Base-by-base conservation (phyloP, 202 grass and related monocot genomes). In the Eragrostis tef region DNA sequence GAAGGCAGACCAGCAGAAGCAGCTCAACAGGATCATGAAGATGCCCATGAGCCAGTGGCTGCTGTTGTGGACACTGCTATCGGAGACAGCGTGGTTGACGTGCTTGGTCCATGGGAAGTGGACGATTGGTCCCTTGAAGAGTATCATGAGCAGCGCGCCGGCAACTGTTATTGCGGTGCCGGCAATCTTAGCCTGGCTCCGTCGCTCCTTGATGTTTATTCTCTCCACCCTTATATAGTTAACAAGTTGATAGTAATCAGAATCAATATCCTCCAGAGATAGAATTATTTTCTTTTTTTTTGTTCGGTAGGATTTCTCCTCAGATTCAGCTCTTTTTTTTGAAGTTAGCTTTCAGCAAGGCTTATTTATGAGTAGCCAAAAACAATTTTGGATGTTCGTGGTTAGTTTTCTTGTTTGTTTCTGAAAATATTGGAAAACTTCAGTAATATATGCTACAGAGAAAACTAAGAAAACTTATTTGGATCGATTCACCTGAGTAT, bases 1-100 rank as follows among this genome's bases (percentile, higher is more conserved):
- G 86, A 97, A 97, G 45, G 67, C 75, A 12, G 94, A 90, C 92
- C 94, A 97, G 67, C 88, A 89, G 68, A 94, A 92, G 88, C 86
- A 92, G 71, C 94, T 92, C 41, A 87, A 69, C 45, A 97, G 5
- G 15, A 97, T 83, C 94, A 97, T 94, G 68, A 97, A 61, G 9
- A 83, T 88, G 25, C 94, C 94, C 78, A 81, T 75, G 76, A 97
- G 86, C 88, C 86, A 94, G 62, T 92, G 81, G 31, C 79, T 61
- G 46, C 78, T 81, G 64, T 84, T 77, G 66, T 93, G 79, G n/a
- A 29, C 44, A 12, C 71, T 54, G 10, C 8, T 61, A 16, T 71
- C 21, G 0, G 71, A 39, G 31, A 36, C 62, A 27, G 10, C 36
- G 39, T 69, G 65, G 57, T n/a, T 59, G 24, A 27, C 56, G 20